Base-by-base conservation (phyloP, 78 protist genomes). In the Monocercomonoides exilis region DNA sequence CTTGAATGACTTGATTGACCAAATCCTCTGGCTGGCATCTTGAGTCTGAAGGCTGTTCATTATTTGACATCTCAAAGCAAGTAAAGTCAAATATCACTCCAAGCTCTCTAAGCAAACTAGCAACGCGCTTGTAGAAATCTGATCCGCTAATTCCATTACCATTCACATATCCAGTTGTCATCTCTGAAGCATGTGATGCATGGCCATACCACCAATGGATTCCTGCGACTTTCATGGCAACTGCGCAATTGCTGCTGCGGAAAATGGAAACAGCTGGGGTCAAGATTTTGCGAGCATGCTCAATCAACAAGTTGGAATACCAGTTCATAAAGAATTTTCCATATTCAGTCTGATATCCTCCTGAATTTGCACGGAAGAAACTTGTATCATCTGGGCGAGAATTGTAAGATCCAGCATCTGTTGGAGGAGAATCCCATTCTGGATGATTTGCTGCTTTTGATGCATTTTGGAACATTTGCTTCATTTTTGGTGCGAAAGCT, bases 161-260 rank as follows among this genome's bases (percentile, higher is more conserved):
- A 87, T 90, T 29, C 2, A 93, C 91, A 88, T 95, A 95, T 3
- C 97, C 97, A 0, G 94, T 92, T 5, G 97, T 93, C 41, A 91
- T 32, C 44, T 95, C 97, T 21, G 97, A 94, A 21, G 95, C 97
- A 80, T 93, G 97, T 32, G 89, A 81, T 34, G 77, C 70, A 2
- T 85, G 87, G 29, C 34, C 36, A 90, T 91, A 89, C 92, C 94
- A 91, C 97, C 97, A 95, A 87, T 95, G 97, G 45, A 95, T 91
- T n/a, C 97, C 97, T 6, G 95, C 41, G 0, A 93, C 87, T 87
- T 95, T 95, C 46, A 89, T 92, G 41, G 95, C 90, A 21, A 95
- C 36, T 44, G 0, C 46, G 86, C 91, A 90, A 29, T 41, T 38
- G 32, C 33, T 42, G 41, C 46, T 29, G 29, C 35, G 54, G 88